Conservation (phyloP, 352 stramenopile species). For the Globisporangium alternatum region DNA sequence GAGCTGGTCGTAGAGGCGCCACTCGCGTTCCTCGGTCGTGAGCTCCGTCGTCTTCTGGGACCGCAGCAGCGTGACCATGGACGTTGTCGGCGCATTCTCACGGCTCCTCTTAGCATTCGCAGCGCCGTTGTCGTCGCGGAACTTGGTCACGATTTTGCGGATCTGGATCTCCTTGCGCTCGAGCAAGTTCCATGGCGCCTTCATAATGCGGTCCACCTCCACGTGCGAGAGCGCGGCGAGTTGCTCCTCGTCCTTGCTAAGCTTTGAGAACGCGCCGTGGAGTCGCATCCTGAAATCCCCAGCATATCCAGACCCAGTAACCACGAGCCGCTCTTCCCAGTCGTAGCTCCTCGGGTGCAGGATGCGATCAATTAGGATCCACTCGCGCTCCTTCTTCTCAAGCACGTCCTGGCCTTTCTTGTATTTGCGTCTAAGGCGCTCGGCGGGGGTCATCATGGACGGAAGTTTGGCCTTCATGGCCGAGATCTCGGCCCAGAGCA, state of each 20-base stretch:
- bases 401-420: conserved; percentile 60
- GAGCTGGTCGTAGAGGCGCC: conserved; percentile 64
- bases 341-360: conserved; percentile 59
- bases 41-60: conserved; percentile 46
- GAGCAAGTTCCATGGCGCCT: conserved; percentile 69
- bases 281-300: conserved; percentile 31
- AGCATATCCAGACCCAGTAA: not conserved
- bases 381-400: conserved; percentile 75
- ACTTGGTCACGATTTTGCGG: conserved; percentile 68
- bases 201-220: conserved; percentile 70
- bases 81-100: conserved; percentile 15
- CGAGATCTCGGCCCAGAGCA: conserved; percentile 68
- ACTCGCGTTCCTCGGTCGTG: conserved; percentile 65
- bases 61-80: conserved; percentile 48
- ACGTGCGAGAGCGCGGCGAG: conserved; percentile 54
- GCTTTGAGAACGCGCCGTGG: conserved; percentile 40
- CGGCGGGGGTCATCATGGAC: conserved; percentile 74
- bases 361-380: conserved; percentile 73
- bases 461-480: conserved; percentile 73
- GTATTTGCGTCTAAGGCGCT: conserved; percentile 76
- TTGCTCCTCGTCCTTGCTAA: conserved; percentile 67
- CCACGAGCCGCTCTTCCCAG: conserved; percentile 51
- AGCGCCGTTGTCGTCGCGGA: conserved; percentile 44
- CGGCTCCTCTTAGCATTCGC: conserved; percentile 13
- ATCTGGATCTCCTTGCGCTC: conserved; percentile 72